phyloP scores from a whole-genome alignment of 257 asterid species.

The Solanum boliviense region DNA sequence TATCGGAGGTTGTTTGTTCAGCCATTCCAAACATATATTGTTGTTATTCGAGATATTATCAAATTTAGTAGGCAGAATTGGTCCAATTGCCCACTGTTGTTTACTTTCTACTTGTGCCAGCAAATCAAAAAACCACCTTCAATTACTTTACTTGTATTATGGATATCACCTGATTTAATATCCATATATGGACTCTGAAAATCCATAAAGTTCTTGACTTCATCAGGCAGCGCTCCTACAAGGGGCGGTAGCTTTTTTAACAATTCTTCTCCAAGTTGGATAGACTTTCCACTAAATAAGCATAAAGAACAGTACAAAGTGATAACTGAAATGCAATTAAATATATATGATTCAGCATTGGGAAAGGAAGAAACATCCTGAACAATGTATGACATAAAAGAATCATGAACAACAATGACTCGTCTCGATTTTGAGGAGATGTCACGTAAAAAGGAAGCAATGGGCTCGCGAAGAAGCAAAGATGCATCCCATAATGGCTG shows the following conservation, averaged over 20 bases:
- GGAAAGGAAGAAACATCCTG: constrained; percentile 28
- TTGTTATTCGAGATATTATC: not conserved
- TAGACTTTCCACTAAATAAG: constrained; percentile 30
- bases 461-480: constrained; percentile 27
- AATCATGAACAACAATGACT: constrained; percentile 28
- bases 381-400: constrained; percentile 34
- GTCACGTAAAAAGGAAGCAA: constrained; percentile 6
- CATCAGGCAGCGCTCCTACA: constrained; percentile 11
- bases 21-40: constrained; percentile 35
- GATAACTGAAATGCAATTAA: constrained; percentile 37
- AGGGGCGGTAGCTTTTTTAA: constrained; percentile 16
- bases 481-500: constrained; percentile 26
- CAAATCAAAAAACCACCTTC: constrained; percentile 37
- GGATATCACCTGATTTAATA: constrained; percentile 39
- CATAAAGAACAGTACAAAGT: constrained; percentile 24
- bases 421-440: constrained; percentile 13
- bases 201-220: too few relatives aligned
- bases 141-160: constrained; percentile 43
- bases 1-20: constrained; percentile 12
- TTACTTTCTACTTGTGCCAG: constrained; percentile 11
- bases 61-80: constrained; percentile 30
- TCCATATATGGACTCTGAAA: not conserved
- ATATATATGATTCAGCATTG: constrained; percentile 33
- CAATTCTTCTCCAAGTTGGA: constrained; percentile 17
- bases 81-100: constrained; percentile 65